A percentile compares a stretch with the other conserved stretches of the same genome.
These are phyloP conservation scores for Fusarium sp. DNA, from an alignment of 2,329 filamentous ascomycete species.

Conservation along the genomic window DNA sequence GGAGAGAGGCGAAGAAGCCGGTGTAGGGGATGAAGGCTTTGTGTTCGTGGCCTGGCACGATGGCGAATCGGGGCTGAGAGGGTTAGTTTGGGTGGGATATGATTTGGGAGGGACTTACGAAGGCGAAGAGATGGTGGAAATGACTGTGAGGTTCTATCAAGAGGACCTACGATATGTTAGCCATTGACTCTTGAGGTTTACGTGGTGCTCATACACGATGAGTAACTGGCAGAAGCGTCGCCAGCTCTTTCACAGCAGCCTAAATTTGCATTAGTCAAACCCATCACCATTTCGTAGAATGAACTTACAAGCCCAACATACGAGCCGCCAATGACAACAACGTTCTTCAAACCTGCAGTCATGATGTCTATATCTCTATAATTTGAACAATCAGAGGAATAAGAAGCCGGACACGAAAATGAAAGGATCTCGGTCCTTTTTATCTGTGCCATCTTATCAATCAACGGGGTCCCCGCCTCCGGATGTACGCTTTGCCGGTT, in stretches of 20 bases:
- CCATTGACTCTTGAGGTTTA: not conserved
- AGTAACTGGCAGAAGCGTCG: constrained; percentile 32
- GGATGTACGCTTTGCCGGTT: constrained; percentile 20
- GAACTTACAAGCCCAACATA: constrained; percentile 39
- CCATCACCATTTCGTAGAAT: fast-evolving
- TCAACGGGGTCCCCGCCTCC: not conserved
- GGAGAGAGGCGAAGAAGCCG: constrained; percentile 29
- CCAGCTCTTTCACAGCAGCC: constrained; percentile 39
- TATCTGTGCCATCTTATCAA: constrained; percentile 27
- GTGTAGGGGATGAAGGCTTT: constrained; percentile 61
- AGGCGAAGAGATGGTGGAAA: constrained; percentile 60
- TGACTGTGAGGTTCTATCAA: constrained; percentile 62
- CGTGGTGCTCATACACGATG: constrained; percentile 21
- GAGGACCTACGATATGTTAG: constrained; percentile 46
- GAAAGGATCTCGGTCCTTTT: not conserved
- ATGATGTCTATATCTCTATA: not conserved
- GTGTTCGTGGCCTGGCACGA: constrained; percentile 54
- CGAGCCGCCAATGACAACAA: constrained; percentile 41
- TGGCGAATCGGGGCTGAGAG: constrained; percentile 53
- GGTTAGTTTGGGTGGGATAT: not conserved
- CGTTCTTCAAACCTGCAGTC: constrained; percentile 36
- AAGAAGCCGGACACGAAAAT: fast-evolving
- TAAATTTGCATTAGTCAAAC: not conserved
- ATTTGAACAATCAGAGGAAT: not conserved
- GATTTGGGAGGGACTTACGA: constrained; percentile 38